A percentile compares a stretch with the other conserved stretches of the same genome.
phyloP scores from a whole-genome alignment of 129 eudicot genomes.

The Chrysanthemum lavandulifolium region DNA sequence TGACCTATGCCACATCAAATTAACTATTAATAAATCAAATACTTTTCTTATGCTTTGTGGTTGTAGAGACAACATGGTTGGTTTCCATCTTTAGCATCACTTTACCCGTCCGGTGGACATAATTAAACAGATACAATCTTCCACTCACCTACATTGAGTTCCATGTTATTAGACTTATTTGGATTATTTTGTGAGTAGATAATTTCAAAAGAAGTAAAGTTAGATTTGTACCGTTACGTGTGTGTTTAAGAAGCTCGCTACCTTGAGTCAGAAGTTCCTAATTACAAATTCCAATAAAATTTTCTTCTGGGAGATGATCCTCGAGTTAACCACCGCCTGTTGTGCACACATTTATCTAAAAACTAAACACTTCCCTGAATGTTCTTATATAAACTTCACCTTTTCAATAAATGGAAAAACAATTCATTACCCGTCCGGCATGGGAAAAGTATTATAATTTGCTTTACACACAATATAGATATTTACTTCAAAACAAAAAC shows the following conservation, averaged over 20 bases:
- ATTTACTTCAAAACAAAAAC: too few relatives aligned
- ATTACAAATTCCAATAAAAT: conserved; percentile 73
- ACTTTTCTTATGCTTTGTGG: conserved; percentile 95
- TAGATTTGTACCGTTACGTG: conserved; percentile 64
- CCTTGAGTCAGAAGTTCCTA: conserved; percentile 91
- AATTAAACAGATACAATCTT: conserved; percentile 73
- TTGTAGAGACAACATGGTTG: conserved; percentile 71
- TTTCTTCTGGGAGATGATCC: conserved; percentile 67
- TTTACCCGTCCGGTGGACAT: conserved; percentile 75
- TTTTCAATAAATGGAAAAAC: too few relatives aligned
- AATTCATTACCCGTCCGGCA: too few relatives aligned
- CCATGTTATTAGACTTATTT: background rate
- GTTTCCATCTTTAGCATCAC: conserved; percentile 98
- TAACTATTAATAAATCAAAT: background rate
- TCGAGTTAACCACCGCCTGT: conserved; percentile 37
- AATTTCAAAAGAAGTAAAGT: background rate
- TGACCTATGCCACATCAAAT: background rate
- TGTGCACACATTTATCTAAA: too few relatives aligned
- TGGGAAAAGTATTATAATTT: too few relatives aligned
- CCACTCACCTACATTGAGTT: conserved; percentile 79
- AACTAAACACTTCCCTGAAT: too few relatives aligned
- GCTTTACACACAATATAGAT: too few relatives aligned
- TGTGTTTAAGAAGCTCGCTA: conserved; percentile 85
- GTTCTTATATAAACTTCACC: too few relatives aligned
- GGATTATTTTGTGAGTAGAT: background rate